A percentile compares a stretch with the other conserved stretches of the same genome.
Conservation (phyloP, 2,329 filamentous ascomycete species). For the Penicillium vulpinum region DNA sequence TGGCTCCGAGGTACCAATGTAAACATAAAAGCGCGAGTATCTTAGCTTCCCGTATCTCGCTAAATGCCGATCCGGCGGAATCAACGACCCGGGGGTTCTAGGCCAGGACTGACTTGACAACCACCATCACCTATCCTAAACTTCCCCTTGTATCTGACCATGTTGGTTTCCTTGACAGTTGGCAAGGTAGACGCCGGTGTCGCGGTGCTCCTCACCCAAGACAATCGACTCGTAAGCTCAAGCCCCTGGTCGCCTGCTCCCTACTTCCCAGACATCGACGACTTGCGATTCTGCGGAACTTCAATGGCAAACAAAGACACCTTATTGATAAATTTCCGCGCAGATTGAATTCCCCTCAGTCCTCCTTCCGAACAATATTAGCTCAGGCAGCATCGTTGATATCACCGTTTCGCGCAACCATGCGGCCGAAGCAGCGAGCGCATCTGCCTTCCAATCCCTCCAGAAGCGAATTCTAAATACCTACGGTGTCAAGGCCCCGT, state of each 20-base stretch:
- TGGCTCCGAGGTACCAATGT: constrained; percentile 4
- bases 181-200: constrained; percentile 99
- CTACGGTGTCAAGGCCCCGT: constrained; percentile 79
- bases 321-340: constrained; percentile 2
- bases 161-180: constrained; percentile 97
- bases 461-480: constrained; percentile 84
- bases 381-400: constrained; percentile 95
- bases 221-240: constrained; percentile 82
- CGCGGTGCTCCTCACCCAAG: constrained; percentile 91
- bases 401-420: constrained; percentile 91
- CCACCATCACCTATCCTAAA: constrained; percentile 10
- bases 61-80: constrained; percentile 36
- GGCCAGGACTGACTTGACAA: constrained; percentile 18
- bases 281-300: neutral
- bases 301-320: neutral
- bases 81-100: constrained; percentile 16
- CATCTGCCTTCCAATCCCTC: constrained; percentile 76
- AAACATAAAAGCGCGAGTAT: constrained; percentile 20
- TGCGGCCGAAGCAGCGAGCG: constrained; percentile 71
- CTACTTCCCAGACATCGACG: constrained; percentile 8
- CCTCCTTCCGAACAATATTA: constrained; percentile 90
- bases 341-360: constrained; percentile 99
- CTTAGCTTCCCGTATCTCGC: constrained; percentile 31
- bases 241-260: constrained; percentile 14
- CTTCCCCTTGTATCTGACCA: constrained; percentile 45